Conservation (phyloP, 306 rosid species). For the Acacia acuminata region DNA sequence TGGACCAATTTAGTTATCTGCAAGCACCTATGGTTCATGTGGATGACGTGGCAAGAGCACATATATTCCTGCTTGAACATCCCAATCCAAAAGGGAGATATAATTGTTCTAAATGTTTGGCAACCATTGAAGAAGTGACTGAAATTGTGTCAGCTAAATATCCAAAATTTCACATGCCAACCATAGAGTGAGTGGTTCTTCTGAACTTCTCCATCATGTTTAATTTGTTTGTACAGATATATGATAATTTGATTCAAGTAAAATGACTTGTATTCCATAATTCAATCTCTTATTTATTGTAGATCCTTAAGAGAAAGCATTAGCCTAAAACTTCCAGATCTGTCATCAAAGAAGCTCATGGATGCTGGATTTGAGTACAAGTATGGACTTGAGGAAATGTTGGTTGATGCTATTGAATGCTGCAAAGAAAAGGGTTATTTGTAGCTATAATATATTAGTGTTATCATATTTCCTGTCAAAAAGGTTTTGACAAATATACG, state of each 20-base stretch:
- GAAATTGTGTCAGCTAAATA: not conserved
- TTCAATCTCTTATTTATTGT: not conserved
- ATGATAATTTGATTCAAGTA: not conserved
- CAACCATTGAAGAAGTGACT: not conserved
- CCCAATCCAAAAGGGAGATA: not conserved
- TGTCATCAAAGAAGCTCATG: constrained; percentile 50
- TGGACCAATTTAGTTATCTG: constrained; percentile 15
- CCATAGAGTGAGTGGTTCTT: not conserved
- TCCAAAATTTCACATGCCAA: not conserved
- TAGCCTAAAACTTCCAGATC: not conserved
- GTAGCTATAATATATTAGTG: not conserved
- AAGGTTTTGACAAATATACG: too few relatives aligned
- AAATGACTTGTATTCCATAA: not conserved
- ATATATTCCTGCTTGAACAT: not conserved
- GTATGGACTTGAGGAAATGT: constrained; percentile 44
- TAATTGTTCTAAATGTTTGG: not conserved
- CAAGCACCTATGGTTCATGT: not conserved
- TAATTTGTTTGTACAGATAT: not conserved
- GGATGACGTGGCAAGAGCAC: not conserved
- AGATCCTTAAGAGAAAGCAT: constrained; percentile 33
- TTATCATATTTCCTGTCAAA: not conserved
- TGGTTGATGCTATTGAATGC: constrained; percentile 37
- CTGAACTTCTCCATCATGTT: not conserved
- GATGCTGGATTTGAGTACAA: constrained; percentile 43
- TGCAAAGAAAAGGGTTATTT: constrained; percentile 10